Percentiles rank a stretch among this genome's conserved stretches.
These are phyloP conservation scores for Emergomyces orientalis DNA, from an alignment of 2,329 filamentous ascomycete genomes.

Conservation along the genomic window DNA sequence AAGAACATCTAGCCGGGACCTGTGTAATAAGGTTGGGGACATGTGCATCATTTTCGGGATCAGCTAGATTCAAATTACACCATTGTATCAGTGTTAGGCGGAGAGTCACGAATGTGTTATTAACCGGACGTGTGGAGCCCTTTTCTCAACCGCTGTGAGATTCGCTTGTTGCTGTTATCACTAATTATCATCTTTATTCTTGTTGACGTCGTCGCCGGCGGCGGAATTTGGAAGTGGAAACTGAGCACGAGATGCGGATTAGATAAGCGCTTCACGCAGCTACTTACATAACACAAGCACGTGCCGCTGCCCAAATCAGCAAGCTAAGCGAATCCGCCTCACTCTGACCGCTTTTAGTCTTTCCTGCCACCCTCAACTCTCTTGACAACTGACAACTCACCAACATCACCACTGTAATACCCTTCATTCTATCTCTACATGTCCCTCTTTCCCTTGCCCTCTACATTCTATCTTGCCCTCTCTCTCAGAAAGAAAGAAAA, in stretches of 20 bases:
- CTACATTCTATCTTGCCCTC: not conserved
- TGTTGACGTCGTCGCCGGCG: not conserved
- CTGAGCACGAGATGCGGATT: not conserved
- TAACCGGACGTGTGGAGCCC: too few species aligned
- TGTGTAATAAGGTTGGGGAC: constrained; percentile 6
- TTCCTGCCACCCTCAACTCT: not conserved
- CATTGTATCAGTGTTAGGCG: not conserved
- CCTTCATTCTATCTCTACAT: not conserved
- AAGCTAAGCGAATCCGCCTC: constrained; percentile 16
- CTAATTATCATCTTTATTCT: not conserved
- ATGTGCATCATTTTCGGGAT: constrained; percentile 14
- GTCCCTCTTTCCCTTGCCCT: not conserved
- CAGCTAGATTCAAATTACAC: not conserved
- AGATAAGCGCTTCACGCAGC: not conserved
- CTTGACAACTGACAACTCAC: not conserved
- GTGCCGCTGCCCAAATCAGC: constrained; percentile 8
- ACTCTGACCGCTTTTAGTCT: constrained; percentile 4
- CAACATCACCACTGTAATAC: not conserved
- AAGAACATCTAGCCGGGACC: constrained; percentile 76
- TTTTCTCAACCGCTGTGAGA: not conserved
- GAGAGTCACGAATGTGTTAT: not conserved
- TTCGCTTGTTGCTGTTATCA: too few species aligned
- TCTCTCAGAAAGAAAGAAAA: not conserved
- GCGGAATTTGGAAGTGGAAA: not conserved
- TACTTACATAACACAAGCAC: not conserved